These are phyloP conservation scores for Hygrocybe punicea DNA, from an alignment of 768 basidiomycete genomes.

Conservation along the genomic window DNA sequence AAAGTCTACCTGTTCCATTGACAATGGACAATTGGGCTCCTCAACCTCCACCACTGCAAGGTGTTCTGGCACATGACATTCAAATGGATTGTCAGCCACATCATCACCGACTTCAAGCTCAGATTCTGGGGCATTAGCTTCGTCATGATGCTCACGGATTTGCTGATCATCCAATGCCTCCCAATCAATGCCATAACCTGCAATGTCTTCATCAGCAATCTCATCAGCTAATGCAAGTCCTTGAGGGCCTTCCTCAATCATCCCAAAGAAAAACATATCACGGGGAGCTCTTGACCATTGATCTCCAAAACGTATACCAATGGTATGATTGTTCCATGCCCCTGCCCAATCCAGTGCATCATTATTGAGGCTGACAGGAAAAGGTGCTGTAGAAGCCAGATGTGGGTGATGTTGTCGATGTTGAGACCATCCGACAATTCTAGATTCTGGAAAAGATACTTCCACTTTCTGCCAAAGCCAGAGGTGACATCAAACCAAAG, in stretches of 20 bases:
- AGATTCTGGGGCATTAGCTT: slow-evolving; percentile 4
- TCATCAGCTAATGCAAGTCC: slow-evolving; percentile 15
- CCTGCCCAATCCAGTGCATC: slow-evolving; percentile 32
- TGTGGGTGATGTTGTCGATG: slow-evolving; percentile 24
- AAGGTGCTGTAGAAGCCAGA: slow-evolving; percentile 41
- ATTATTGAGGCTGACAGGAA: slow-evolving; percentile 34
- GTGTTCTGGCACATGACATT: no score
- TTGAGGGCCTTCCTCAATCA: slow-evolving; percentile 28
- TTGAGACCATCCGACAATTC: slow-evolving; percentile 30
- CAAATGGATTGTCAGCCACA: no score
- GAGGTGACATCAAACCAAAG: slow-evolving; percentile 39
- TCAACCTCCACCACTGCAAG: no score
- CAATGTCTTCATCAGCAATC: slow-evolving; percentile 12
- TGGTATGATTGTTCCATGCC: slow-evolving; percentile 36
- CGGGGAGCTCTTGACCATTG: slow-evolving; percentile 18
- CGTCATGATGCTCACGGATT: slow-evolving; percentile 14
- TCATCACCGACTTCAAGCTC: neutral
- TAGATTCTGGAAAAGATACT: slow-evolving; percentile 35
- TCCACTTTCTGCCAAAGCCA: slow-evolving; percentile 38
- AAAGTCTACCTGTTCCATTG: no score
- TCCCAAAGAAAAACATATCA: slow-evolving; percentile 34
- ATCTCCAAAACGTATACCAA: slow-evolving; percentile 16
- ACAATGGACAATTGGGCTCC: no score
- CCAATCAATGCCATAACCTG: slow-evolving; percentile 29
- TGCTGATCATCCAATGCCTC: slow-evolving; percentile 11